These are phyloP conservation scores for Nadsonia fulvescens DNA, from an alignment of 805 yeast species.

Conservation along the genomic window DNA sequence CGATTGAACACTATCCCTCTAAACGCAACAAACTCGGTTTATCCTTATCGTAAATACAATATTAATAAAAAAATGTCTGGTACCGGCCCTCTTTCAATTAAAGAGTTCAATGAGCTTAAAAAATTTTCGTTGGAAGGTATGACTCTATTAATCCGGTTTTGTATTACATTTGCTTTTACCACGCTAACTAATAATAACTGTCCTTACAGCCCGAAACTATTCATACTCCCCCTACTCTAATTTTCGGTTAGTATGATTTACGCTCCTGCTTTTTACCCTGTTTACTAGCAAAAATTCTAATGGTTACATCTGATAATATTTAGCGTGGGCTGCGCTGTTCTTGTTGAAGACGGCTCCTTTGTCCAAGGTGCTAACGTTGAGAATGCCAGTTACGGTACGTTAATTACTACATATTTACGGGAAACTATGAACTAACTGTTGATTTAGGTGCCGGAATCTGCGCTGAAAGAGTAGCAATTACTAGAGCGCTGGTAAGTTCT, in stretches of 20 bases:
- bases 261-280: no score
- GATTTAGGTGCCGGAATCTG: conserved; percentile 46
- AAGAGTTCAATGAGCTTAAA: no score
- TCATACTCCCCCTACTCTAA: conserved; percentile 61
- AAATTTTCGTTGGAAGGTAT: no score
- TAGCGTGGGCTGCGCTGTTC: conserved; percentile 73
- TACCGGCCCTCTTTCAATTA: no score
- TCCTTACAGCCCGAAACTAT: conserved; percentile 29
- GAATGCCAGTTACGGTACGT: conserved; percentile 77
- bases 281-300: no score
- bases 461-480: conserved; percentile 56
- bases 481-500: conserved; percentile 30
- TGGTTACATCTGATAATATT: no score
- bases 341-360: conserved; percentile 30
- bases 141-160: no score
- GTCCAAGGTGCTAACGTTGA: conserved; percentile 77
- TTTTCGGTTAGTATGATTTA: no score
- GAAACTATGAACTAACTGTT: not conserved
- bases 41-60: no score
- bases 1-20: no score
- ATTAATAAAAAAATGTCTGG: no score
- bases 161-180: not conserved
- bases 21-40: no score
- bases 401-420: not conserved
- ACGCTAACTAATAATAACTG: not conserved